Base-by-base conservation (phyloP, 305 asterid species). In the Euphrasia arctica region DNA sequence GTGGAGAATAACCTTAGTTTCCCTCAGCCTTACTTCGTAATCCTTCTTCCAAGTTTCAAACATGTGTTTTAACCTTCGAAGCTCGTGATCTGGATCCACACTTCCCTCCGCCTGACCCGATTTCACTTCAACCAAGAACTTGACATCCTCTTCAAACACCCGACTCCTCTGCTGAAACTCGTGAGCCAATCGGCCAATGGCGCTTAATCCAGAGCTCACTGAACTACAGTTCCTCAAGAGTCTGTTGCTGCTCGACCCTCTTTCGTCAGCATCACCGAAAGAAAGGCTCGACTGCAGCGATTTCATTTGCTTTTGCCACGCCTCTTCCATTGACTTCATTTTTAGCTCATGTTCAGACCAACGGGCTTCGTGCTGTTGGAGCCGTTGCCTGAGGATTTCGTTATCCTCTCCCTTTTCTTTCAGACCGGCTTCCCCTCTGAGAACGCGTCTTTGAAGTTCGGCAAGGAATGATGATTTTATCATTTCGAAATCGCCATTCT, bases 281-380 rank as follows among this genome's bases (percentile, higher is more conserved):
- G 85, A 88, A 45, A 93, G 97, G 83, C 97, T 93, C 10, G 99
- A 93, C 78, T 93, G 99, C n/a, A 93, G 83, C 0, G 99, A 93
- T 71, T 95, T 75, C 99, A 93, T 93, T 72, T 93, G 99, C 48
- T 90, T 90, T 60, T 93, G 99, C 99, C 99, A 93, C 58, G 88
- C 87, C 68, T 93, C 95, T 80, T 90, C 99, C 97, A 93, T 93
- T 48, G 97, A 90, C 73, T 82, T 90, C 99, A 93, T 93, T 75
- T 90, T 93, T 59, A 79, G 78, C 80, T 93, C 99, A 36, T 93
- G 88, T 73, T 90, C 96, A 1, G 95, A 90, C 99, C 99, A 93
- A 14, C 99, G 89, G 50, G 79, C 82, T 77, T 93, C 99, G 28
- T 86, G 88, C 74, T 88, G 97, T 43, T 88, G 96, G 4, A 93